phyloP scores from a whole-genome alignment of 1,139 yeast species.

The Torulaspora globosa region DNA sequence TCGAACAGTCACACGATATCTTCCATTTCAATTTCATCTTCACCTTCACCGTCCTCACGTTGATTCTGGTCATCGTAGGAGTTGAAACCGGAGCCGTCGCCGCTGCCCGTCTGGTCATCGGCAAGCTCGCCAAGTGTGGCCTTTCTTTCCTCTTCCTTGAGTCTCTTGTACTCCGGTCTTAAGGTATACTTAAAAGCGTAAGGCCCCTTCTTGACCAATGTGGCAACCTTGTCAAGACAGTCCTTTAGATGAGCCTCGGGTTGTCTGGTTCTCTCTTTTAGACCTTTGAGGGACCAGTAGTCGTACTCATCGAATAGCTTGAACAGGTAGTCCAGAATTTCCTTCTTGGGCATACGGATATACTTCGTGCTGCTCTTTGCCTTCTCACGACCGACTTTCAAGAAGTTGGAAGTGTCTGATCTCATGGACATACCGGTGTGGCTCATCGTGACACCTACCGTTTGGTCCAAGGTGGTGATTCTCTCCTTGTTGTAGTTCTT shows the following conservation, averaged over 20 bases:
- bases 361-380: slow-evolving; percentile 61
- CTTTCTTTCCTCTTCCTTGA: slow-evolving; percentile 73
- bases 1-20: slow-evolving; percentile 32
- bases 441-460: slow-evolving; percentile 82
- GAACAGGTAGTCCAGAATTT: slow-evolving; percentile 81
- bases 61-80: slow-evolving; percentile 23
- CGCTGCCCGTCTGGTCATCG: slow-evolving; percentile 46
- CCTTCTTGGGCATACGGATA: slow-evolving; percentile 90
- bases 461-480: slow-evolving; percentile 75
- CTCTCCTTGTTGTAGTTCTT: slow-evolving; percentile 54
- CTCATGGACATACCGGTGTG: slow-evolving; percentile 79
- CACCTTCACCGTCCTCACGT: slow-evolving; percentile 33
- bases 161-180: slow-evolving; percentile 82
- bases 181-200: slow-evolving; percentile 87
- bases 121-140: slow-evolving; percentile 58
- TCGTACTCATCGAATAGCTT: slow-evolving; percentile 90
- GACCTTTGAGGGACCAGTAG: slow-evolving; percentile 93
- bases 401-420: slow-evolving; percentile 62
- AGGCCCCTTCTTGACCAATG: slow-evolving; percentile 89
- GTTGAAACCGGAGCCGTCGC: slow-evolving; percentile 31
- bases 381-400: slow-evolving; percentile 45
- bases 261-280: slow-evolving; percentile 90
- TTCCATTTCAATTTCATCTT: slow-evolving; percentile 44
- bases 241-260: slow-evolving; percentile 93
- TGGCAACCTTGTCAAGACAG: slow-evolving; percentile 84